These are phyloP conservation scores for Endocarpon pusillum DNA, from an alignment of 495 filamentous ascomycete species.

Conservation along the genomic window DNA sequence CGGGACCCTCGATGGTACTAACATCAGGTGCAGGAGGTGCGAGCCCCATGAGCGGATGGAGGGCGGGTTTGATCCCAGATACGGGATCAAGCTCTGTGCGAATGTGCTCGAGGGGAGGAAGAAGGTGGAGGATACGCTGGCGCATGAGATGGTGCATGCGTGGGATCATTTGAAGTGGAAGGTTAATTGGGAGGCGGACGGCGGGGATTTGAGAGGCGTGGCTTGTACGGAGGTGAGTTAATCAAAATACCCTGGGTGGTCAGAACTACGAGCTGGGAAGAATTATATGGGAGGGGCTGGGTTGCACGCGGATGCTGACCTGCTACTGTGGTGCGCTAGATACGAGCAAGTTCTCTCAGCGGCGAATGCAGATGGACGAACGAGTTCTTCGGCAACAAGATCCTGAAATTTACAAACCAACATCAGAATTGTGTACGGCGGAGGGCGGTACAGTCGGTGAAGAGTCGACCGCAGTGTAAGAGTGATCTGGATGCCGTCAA, in stretches of 20 bases:
- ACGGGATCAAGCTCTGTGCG: constrained; percentile 79
- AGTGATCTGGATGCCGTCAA: constrained; percentile 75
- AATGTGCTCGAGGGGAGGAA: constrained; percentile 60
- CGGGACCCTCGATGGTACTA: constrained; percentile 49
- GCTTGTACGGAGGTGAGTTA: constrained; percentile 78
- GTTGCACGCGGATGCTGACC: not conserved
- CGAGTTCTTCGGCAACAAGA: constrained; percentile 65
- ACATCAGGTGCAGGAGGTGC: constrained; percentile 71
- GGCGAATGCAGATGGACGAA: constrained; percentile 87
- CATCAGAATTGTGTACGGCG: constrained; percentile 81
- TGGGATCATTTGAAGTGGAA: constrained; percentile 88
- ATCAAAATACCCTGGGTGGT: not conserved
- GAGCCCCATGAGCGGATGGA: constrained; percentile 30
- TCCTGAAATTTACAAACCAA: constrained; percentile 79
- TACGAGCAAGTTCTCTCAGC: constrained; percentile 76
- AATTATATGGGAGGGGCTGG: constrained; percentile 1
- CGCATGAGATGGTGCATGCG: constrained; percentile 96
- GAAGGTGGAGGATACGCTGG: constrained; percentile 81
- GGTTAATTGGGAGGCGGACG: constrained; percentile 58
- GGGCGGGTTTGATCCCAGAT: constrained; percentile 69
- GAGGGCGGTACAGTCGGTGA: constrained; percentile 60
- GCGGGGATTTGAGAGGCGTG: constrained; percentile 75
- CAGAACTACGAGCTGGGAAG: no score
- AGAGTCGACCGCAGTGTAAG: constrained; percentile 56
- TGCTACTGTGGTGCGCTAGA: constrained; percentile 30